Conservation (phyloP, 2,329 filamentous ascomycete species). For the Diaporthe helianthi region DNA sequence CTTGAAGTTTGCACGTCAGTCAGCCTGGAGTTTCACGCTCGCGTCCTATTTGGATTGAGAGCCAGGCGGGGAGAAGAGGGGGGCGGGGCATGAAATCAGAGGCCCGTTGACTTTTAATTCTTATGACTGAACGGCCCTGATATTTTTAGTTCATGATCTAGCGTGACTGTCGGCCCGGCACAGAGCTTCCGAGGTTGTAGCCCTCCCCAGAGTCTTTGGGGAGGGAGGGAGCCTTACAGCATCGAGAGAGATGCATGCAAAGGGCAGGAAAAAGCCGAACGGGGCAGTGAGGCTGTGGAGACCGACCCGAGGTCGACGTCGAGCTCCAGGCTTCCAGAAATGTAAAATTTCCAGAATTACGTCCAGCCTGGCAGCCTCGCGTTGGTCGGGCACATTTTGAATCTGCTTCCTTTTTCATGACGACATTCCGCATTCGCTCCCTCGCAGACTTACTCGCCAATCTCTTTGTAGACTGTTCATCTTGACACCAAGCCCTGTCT, state of each 20-base stretch:
- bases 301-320: neutral
- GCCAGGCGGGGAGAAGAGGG: no score
- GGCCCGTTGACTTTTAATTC: slow-evolving; percentile 14
- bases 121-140: slow-evolving; percentile 18
- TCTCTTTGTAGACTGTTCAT: slow-evolving; percentile 5
- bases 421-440: slow-evolving; percentile 22
- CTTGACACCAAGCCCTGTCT: slow-evolving; percentile 4
- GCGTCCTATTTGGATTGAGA: neutral
- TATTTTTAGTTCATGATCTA: neutral
- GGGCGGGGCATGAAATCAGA: slow-evolving; percentile 4
- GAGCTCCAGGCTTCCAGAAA: slow-evolving; percentile 8
- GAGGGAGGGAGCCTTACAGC: neutral
- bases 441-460: slow-evolving; percentile 10
- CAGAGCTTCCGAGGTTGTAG: neutral
- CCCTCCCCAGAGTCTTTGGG: no score
- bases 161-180: neutral
- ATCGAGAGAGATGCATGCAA: neutral
- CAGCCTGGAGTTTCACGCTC: neutral
- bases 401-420: slow-evolving; percentile 27
- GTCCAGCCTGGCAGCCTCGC: slow-evolving; percentile 27
- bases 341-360: slow-evolving; percentile 3
- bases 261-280: neutral
- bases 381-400: slow-evolving; percentile 11
- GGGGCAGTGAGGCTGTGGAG: slow-evolving; percentile 20
- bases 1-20: neutral